Evolutionary conservation across 768 basidiomycete genomes (phyloP).

Genomic region (Termitomyces sp.): DNA sequence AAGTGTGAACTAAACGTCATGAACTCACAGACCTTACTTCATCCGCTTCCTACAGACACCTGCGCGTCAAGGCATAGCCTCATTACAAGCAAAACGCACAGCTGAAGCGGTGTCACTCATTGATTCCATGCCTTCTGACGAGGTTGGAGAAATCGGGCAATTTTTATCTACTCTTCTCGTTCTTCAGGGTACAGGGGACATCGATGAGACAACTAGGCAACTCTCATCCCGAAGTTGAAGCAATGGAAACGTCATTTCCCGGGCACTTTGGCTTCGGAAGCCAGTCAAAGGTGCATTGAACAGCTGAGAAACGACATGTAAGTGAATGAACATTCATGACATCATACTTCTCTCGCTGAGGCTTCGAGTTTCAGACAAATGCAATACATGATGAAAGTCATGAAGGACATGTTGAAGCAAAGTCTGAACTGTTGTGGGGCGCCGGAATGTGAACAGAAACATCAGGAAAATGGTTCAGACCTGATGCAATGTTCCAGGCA

Average conservation of each 20-base stretch:
- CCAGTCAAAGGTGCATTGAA: conserved; percentile 33
- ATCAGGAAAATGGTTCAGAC: conserved; percentile 21
- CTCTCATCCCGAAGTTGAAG: conserved; percentile 30
- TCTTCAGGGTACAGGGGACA: conserved; percentile 30
- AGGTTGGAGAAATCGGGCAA: conserved; percentile 34
- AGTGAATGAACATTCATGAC: not conserved
- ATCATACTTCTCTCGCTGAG: not conserved
- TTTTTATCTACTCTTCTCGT: conserved; percentile 38
- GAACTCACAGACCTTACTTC: conserved; percentile 35
- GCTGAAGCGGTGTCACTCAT: conserved; percentile 22
- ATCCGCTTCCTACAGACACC: conserved; percentile 32
- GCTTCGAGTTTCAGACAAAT: conserved; percentile 19
- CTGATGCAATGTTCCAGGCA: conserved; percentile 37
- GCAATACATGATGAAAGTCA: conserved; percentile 22
- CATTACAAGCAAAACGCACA: conserved; percentile 34
- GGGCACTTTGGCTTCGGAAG: conserved; percentile 29
- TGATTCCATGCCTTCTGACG: conserved; percentile 19
- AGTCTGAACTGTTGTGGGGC: conserved; percentile 30
- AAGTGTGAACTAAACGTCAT: not conserved
- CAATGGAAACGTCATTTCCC: conserved; percentile 27
- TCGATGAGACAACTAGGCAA: conserved; percentile 29
- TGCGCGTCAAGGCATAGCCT: conserved; percentile 29
- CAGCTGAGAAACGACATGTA: conserved; percentile 23
- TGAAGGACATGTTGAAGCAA: conserved; percentile 28
- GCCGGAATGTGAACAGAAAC: conserved; percentile 22